Percentiles rank a stretch among this genome's conserved stretches.
phyloP scores from a whole-genome alignment of 169 alveolate genomes.

The Cryptosporidium baileyi region DNA sequence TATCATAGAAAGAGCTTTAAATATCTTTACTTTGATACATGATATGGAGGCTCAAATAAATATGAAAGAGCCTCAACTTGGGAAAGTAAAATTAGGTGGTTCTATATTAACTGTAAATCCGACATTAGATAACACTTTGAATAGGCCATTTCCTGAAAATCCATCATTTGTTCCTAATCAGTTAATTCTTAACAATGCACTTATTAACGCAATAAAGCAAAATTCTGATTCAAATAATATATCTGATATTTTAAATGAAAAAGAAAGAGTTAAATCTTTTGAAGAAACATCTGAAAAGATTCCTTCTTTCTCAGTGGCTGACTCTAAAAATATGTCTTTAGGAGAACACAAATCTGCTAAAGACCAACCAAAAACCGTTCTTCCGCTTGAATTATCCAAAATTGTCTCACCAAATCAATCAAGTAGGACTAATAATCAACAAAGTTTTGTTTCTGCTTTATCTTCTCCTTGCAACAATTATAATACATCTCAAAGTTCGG shows the following conservation, averaged over 20 bases:
- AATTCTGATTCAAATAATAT: background rate
- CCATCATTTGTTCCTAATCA: constrained; percentile 41
- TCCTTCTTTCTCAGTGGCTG: background rate
- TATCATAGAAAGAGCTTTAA: constrained; percentile 52
- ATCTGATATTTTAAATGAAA: background rate
- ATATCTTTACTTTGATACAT: constrained; percentile 26
- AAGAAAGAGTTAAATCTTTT: background rate
- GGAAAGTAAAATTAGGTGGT: background rate
- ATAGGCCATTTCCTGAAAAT: background rate
- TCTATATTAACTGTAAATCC: background rate
- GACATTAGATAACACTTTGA: background rate
- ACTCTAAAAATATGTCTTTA: background rate
- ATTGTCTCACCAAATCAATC: constrained; percentile 7
- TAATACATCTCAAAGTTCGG: background rate
- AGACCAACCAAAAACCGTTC: background rate
- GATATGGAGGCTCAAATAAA: constrained; percentile 7
- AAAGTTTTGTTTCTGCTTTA: background rate
- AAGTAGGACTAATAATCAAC: background rate
- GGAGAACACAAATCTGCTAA: background rate
- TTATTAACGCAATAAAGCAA: constrained; percentile 24
- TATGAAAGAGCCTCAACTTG: background rate
- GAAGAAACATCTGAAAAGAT: background rate
- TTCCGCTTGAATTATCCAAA: background rate
- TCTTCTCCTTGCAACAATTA: background rate
- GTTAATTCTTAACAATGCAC: constrained; percentile 19